Conservation (phyloP, 345 rosid species). For the Capsella bursapastoris region DNA sequence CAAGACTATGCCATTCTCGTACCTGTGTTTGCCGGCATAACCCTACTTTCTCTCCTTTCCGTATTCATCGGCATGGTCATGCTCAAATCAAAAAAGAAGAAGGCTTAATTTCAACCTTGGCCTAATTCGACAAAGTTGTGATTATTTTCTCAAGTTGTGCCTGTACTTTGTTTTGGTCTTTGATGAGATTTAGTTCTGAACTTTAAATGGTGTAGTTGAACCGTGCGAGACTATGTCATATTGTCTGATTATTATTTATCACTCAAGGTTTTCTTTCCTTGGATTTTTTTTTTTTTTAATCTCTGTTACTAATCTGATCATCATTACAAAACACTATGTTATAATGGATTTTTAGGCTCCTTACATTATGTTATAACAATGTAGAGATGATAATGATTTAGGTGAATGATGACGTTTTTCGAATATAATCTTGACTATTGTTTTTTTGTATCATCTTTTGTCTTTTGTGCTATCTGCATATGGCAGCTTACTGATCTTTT, state of each 20-base stretch:
- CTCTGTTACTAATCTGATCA: not conserved
- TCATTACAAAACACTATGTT: constrained; percentile 10
- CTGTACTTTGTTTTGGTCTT: constrained; percentile 28
- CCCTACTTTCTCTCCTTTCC: constrained; percentile 65
- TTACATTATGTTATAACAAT: too few relatives aligned
- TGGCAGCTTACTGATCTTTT: constrained; percentile 7
- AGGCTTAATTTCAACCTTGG: constrained; percentile 48
- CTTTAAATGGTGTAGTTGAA: constrained; percentile 35
- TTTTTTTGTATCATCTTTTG: not conserved
- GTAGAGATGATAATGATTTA: constrained; percentile 5
- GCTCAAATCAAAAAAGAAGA: constrained; percentile 88
- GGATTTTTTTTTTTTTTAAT: not conserved
- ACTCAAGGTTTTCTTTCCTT: not conserved
- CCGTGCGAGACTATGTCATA: constrained; percentile 17
- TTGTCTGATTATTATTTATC: not conserved
- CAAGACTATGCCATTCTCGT: constrained; percentile 82
- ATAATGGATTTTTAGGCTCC: constrained; percentile 23
- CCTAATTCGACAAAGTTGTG: not conserved
- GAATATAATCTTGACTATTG: not conserved
- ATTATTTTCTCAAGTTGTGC: constrained; percentile 4
- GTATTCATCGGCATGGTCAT: constrained; percentile 78
- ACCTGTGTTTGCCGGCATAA: constrained; percentile 76
- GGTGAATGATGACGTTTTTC: constrained; percentile 9
- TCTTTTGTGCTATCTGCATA: not conserved
- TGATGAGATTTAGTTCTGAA: not conserved